Conservation (phyloP, 2,329 filamentous ascomycete species). For the Ustulina deusta region DNA sequence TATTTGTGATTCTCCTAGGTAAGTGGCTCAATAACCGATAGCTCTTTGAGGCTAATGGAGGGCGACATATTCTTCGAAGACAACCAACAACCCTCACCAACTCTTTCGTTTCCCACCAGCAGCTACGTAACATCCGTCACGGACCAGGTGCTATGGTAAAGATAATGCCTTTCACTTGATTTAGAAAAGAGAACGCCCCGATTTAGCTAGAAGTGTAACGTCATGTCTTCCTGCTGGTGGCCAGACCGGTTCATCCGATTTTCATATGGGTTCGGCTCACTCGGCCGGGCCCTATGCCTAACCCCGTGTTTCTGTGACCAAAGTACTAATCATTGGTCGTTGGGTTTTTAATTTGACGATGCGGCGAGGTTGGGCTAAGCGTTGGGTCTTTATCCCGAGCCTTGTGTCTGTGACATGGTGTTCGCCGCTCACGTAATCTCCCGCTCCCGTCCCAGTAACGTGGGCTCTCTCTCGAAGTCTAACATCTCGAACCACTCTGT, state of each 20-base stretch:
- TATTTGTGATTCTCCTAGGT: not conserved
- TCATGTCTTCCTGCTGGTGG: constrained; percentile 2
- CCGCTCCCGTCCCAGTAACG: constrained; percentile 28
- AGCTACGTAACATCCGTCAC: not conserved
- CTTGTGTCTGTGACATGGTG: constrained; percentile 1
- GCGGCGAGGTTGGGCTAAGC: not conserved
- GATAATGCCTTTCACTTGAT: not conserved
- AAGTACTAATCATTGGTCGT: not conserved
- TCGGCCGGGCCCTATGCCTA: not conserved
- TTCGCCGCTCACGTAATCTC: constrained; percentile 24
- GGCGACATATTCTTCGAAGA: too few relatives aligned
- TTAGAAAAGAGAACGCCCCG: not conserved
- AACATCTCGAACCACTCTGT: not conserved
- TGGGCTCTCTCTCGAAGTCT: not conserved
- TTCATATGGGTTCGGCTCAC: not conserved
- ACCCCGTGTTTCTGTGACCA: not conserved
- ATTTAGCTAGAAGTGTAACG: not conserved
- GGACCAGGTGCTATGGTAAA: not conserved
- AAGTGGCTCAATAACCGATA: not conserved
- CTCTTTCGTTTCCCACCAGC: not conserved
- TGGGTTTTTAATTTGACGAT: not conserved
- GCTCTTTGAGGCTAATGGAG: too few relatives aligned
- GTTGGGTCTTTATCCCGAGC: not conserved
- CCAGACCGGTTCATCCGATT: not conserved
- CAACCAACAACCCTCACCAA: not conserved